A percentile compares a stretch with the other conserved stretches of the same genome.
phyloP scores from a whole-genome alignment of 768 basidiomycete species.

The Xerocomellus dryophilus region DNA sequence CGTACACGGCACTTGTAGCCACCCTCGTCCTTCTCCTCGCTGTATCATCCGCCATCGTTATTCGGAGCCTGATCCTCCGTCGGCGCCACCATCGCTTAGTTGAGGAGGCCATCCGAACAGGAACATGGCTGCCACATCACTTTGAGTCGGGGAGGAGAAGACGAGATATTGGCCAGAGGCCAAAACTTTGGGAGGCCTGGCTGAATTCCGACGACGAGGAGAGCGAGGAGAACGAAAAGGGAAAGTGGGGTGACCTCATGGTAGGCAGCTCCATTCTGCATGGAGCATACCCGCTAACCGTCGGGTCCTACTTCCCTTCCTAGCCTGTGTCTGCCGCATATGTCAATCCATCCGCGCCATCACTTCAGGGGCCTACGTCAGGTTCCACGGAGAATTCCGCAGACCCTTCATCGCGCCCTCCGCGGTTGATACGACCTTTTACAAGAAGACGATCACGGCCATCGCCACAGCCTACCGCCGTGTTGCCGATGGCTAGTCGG shows the following conservation, averaged over 20 bases:
- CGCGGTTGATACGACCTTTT: conserved; percentile 21
- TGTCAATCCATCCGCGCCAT: conserved; percentile 11
- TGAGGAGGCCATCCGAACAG: conserved; percentile 62
- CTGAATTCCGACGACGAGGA: conserved; percentile 13
- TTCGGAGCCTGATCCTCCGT: conserved; percentile 62
- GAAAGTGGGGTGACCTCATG: conserved; percentile 29
- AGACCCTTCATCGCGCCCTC: conserved; percentile 5
- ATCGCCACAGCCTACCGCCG: conserved; percentile 9
- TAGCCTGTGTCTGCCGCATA: conserved; percentile 28
- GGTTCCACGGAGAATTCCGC: background rate
- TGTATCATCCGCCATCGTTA: conserved; percentile 65
- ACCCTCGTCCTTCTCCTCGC: conserved; percentile 65
- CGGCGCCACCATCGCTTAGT: conserved; percentile 56
- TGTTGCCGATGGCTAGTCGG: background rate
- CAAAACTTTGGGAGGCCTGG: conserved; percentile 30
- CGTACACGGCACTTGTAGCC: conserved; percentile 48
- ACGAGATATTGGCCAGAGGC: conserved; percentile 32
- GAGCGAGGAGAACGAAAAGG: conserved; percentile 15
- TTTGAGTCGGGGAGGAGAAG: conserved; percentile 19
- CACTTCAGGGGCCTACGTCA: background rate
- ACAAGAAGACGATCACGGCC: conserved; percentile 11
- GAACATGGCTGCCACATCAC: conserved; percentile 50
- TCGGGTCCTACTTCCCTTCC: background rate
- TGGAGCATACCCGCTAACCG: background rate
- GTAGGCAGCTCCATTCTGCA: conserved; percentile 11